Conservation (phyloP, 2,329 filamentous ascomycete genomes). For the Cladosporium colombiae region DNA sequence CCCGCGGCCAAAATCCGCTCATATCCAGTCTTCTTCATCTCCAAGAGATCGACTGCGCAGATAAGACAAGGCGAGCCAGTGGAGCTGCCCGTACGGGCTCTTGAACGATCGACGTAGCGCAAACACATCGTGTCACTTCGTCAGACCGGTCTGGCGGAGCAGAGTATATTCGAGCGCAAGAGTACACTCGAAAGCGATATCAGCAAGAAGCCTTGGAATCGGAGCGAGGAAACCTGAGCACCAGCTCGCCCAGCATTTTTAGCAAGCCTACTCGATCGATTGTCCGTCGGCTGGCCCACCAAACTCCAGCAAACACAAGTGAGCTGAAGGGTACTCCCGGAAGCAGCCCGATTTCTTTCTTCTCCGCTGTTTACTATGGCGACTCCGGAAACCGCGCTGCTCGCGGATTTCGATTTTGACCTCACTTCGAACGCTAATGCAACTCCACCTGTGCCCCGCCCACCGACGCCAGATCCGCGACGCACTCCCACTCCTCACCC, state of each 20-base stretch:
- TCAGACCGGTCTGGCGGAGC: background rate
- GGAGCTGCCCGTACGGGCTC: background rate
- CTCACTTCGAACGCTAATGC: constrained; percentile 9
- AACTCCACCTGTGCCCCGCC: background rate
- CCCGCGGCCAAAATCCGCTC: background rate
- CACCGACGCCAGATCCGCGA: constrained; percentile 19
- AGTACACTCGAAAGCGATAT: background rate
- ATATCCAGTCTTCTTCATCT: background rate
- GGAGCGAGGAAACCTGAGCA: background rate
- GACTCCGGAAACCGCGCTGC: constrained; percentile 10
- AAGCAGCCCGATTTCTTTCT: background rate
- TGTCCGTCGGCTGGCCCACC: background rate
- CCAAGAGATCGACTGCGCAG: background rate
- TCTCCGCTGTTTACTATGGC: constrained; percentile 10
- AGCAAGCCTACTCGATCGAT: background rate
- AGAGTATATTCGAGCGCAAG: background rate
- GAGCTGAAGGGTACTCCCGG: background rate
- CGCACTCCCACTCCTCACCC: constrained; percentile 16
- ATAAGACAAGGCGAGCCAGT: background rate
- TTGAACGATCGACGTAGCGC: background rate
- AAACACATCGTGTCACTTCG: background rate
- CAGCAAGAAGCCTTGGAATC: background rate
- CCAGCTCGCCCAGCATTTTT: background rate
- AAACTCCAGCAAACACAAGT: background rate
- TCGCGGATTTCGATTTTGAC: constrained; percentile 16